Conservation (phyloP, 225 moss, liverwort and hornwort genomes). For the Straminergon stramineum region DNA sequence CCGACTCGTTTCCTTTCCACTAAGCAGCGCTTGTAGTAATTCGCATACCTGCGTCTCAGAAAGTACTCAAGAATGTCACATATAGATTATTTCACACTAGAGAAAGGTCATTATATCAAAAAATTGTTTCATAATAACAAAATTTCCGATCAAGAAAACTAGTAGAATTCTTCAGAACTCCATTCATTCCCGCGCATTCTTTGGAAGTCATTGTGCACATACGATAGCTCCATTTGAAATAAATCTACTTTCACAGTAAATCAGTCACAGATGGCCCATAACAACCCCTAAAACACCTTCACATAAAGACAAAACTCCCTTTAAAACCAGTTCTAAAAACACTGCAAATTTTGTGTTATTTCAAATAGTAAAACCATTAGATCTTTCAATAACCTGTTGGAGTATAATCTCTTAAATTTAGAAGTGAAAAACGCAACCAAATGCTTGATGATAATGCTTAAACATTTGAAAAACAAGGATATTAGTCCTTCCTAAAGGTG, state of each 20-base stretch:
- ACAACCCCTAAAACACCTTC: background rate
- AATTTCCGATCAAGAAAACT: background rate
- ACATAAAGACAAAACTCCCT: background rate
- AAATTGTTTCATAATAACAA: background rate
- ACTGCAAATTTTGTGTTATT: too few species aligned
- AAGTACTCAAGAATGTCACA: background rate
- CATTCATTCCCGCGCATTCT: background rate
- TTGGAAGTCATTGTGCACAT: background rate
- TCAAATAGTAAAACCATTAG: background rate
- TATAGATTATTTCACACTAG: too few species aligned
- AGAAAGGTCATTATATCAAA: background rate
- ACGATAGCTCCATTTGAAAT: background rate
- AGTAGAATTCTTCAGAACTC: background rate
- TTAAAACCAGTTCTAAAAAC: background rate
- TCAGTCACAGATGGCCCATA: background rate
- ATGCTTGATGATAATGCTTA: background rate
- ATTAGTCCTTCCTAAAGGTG: background rate
- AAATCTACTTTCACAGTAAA: background rate
- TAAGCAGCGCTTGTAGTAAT: conserved; percentile 92
- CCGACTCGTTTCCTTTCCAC: conserved; percentile 92
- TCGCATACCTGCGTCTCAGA: conserved; percentile 67
- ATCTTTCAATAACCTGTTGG: background rate
- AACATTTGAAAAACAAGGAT: background rate
- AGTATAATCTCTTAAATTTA: background rate
- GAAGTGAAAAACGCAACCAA: background rate